Evolutionary conservation across 2,329 filamentous ascomycete genomes (phyloP).

Genomic region (Phaeosphaeria sp.): DNA sequence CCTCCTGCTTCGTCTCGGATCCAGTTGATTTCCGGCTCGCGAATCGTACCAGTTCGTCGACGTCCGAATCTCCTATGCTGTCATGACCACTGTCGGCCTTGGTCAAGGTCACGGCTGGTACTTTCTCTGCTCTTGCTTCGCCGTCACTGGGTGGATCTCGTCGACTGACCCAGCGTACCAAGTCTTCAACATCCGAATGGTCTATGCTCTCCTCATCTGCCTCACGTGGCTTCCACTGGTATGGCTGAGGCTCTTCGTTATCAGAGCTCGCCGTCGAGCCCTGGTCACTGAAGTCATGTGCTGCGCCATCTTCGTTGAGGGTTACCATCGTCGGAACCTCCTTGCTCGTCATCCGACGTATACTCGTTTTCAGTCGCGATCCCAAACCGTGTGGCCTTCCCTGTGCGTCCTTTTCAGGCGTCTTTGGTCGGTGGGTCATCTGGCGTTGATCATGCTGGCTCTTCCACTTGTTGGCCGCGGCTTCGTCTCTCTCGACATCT

Average conservation of each 20-base stretch:
- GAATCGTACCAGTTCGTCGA: constrained; percentile 40
- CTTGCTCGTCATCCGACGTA: constrained; percentile 39
- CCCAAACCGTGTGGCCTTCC: constrained; percentile 25
- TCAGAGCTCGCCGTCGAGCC: constrained; percentile 34
- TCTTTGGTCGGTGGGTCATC: constrained; percentile 34
- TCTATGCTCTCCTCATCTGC: constrained; percentile 33
- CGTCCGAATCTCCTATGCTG: constrained; percentile 38
- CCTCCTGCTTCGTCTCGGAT: constrained; percentile 4
- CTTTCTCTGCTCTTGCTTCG: constrained; percentile 22
- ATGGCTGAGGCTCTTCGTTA: constrained; percentile 16
- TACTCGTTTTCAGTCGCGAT: constrained; percentile 31
- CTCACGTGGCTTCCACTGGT: constrained; percentile 11
- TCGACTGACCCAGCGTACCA: constrained; percentile 44
- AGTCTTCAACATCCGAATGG: constrained; percentile 42
- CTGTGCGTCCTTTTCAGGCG: constrained; percentile 25
- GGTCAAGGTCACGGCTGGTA: constrained; percentile 3
- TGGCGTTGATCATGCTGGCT: constrained; percentile 36
- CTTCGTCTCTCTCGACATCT: constrained; percentile 23
- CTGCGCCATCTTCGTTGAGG: constrained; percentile 25
- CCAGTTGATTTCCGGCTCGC: constrained; percentile 26
- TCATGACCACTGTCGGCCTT: constrained; percentile 34
- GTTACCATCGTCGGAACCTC: constrained; percentile 32
- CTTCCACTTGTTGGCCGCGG: constrained; percentile 33
- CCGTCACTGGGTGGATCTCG: constrained; percentile 37
- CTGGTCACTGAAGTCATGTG: constrained; percentile 24